Base-by-base conservation (phyloP, 2,329 filamentous ascomycete species). In the Aspergillus proliferans region DNA sequence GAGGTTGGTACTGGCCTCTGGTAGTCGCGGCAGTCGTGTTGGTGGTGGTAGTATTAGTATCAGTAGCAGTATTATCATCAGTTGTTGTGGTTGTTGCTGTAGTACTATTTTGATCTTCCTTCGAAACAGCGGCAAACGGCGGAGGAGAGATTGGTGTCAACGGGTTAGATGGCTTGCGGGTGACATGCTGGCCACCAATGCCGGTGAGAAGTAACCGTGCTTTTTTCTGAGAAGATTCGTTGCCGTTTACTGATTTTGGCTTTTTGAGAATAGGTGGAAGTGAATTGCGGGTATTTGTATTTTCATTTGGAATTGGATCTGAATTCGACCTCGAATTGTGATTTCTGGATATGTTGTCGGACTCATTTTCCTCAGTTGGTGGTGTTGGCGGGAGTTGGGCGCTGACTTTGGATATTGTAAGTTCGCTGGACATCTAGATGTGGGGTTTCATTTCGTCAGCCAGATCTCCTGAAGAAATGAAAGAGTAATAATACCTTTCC, bases 251-350 rank as follows among this genome's bases (percentile, higher is more conserved):
- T 18, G 53, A 49, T 34, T 59, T 60, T 3, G 64, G 57, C 49
- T 70, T 73, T 55, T 73, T 73, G 15, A 72, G 53, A 30, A 73
- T 73, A 15, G 44, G 44, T 22, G 4, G 70, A 61, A 15, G 59
- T 63, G 30, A 67, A 59, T 18, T 61, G 52, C n/a, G 43, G 26
- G 48, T 52, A 50, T 19, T 33, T 19, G 10, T 22, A 22, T 9
- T 30, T 7, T 21, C n/a, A 6, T 45, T 46, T 12, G 43, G 44
- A 10, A 47, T 41, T 18, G 44, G 10, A 45, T 22, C 10, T 49
- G 18, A 38, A 4, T 43, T 22, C 6, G 18, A 21, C 46, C 10
- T 14, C 33, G 36, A 6, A 24, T 15, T 3, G 18, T 15, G 10
- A 30, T 26, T 19, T 24, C 40, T 39, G 26, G 22, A 26, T 47